These are phyloP conservation scores for Vaccinium myrtillus DNA, from an alignment of 148 eudicot species.

Conservation along the genomic window DNA sequence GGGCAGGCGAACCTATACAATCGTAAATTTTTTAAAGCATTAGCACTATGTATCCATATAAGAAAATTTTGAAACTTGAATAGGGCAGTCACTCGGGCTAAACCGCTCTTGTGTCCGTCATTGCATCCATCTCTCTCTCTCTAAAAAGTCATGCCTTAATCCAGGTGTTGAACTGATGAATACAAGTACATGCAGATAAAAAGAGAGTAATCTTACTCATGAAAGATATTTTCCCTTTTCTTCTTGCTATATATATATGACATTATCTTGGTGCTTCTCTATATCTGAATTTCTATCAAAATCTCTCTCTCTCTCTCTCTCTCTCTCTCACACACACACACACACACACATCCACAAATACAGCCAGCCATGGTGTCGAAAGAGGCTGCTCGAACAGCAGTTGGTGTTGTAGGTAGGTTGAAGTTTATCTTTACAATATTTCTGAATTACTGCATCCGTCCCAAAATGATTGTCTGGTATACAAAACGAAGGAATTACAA, in stretches of 20 bases:
- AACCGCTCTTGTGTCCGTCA: too few relatives aligned
- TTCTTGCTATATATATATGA: background rate
- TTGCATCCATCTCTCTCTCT: background rate
- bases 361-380: conserved; percentile 31
- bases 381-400: conserved; percentile 35
- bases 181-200: conserved; percentile 3
- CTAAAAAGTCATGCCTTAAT: background rate
- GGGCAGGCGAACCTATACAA: too few relatives aligned
- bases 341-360: background rate
- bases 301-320: background rate
- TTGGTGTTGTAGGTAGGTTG: conserved; percentile 40
- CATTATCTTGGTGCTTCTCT: background rate
- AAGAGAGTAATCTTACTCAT: background rate
- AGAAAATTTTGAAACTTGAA: too few relatives aligned
- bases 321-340: background rate
- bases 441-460: background rate
- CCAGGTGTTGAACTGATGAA: conserved; percentile 4
- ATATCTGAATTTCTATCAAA: background rate
- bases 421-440: background rate
- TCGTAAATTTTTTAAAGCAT: too few relatives aligned
- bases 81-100: too few relatives aligned
- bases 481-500: too few relatives aligned
- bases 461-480: too few relatives aligned
- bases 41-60: too few relatives aligned
- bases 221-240: background rate